Percentiles rank a stretch among this genome's conserved stretches.
phyloP scores from a whole-genome alignment of 495 filamentous ascomycete genomes.

The Penicillium coffeae region DNA sequence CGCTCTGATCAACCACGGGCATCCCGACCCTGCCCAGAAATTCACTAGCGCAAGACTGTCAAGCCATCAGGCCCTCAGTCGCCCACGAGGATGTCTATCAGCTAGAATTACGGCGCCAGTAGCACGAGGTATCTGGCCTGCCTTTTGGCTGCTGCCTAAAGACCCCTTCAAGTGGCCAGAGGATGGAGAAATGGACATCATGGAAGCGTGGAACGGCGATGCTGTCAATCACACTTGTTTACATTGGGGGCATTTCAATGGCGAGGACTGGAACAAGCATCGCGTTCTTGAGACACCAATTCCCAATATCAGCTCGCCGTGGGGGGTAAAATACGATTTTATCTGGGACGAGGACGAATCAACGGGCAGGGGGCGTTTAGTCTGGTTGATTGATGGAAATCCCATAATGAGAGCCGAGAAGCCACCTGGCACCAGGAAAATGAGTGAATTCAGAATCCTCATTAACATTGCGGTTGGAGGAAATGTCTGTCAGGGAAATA shows the following conservation, averaged over 20 bases:
- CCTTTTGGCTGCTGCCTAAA: conserved; percentile 33
- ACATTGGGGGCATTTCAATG: conserved; percentile 28
- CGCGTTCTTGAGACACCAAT: conserved; percentile 26
- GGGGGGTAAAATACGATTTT: conserved; percentile 24
- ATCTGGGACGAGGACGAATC: conserved; percentile 27
- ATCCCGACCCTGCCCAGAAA: conserved; percentile 21
- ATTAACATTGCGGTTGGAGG: conserved; percentile 29
- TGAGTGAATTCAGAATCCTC: conserved; percentile 29
- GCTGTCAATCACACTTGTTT: conserved; percentile 27
- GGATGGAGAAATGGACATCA: conserved; percentile 28
- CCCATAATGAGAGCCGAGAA: conserved; percentile 28
- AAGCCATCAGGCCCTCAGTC: conserved; percentile 22
- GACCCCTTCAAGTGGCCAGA: conserved; percentile 31
- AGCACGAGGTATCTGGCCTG: conserved; percentile 27
- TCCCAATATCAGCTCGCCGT: conserved; percentile 22
- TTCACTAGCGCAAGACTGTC: conserved; percentile 27
- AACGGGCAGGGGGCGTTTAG: conserved; percentile 21
- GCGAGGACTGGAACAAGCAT: conserved; percentile 29
- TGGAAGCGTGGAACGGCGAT: conserved; percentile 29
- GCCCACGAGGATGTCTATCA: conserved; percentile 26
- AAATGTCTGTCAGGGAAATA: conserved; percentile 28
- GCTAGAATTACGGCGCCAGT: conserved; percentile 26
- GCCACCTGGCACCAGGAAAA: conserved; percentile 26
- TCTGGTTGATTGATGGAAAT: conserved; percentile 26
- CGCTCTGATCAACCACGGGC: conserved; percentile 24